phyloP scores from a whole-genome alignment of 306 rosid genomes.

The Ceratonia siliqua region DNA sequence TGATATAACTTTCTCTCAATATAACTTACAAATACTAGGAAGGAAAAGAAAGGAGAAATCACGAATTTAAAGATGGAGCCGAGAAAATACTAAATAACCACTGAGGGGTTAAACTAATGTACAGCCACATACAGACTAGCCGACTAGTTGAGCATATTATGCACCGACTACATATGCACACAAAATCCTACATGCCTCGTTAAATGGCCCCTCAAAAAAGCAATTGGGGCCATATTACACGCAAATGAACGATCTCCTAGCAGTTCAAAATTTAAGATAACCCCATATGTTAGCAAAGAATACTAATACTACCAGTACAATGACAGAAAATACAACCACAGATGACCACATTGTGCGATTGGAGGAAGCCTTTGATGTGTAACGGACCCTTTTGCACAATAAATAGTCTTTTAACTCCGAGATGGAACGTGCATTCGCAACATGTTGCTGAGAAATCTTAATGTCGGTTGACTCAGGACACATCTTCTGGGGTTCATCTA shows the following conservation, averaged over 20 bases:
- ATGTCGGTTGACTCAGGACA: background rate
- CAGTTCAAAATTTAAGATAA: slow-evolving; percentile 40
- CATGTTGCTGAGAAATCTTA: slow-evolving; percentile 17
- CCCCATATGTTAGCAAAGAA: slow-evolving; percentile 54
- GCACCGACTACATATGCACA: slow-evolving; percentile 18
- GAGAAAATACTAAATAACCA: background rate
- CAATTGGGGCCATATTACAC: slow-evolving; percentile 30
- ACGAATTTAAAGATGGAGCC: background rate
- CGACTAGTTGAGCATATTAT: slow-evolving; percentile 15
- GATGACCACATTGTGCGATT: slow-evolving; percentile 39
- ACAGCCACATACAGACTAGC: background rate
- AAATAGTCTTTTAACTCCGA: slow-evolving; percentile 18
- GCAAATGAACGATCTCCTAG: slow-evolving; percentile 30
- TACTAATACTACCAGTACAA: slow-evolving; percentile 38
- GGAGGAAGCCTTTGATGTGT: slow-evolving; percentile 33
- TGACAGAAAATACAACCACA: slow-evolving; percentile 45
- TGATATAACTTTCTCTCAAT: background rate
- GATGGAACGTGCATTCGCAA: slow-evolving; percentile 13
- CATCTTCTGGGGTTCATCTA: slow-evolving; percentile 34
- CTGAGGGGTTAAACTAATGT: background rate
- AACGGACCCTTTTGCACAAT: slow-evolving; percentile 29
- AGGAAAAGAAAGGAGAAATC: background rate
- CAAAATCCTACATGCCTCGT: slow-evolving; percentile 32
- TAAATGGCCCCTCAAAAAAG: slow-evolving; percentile 24
- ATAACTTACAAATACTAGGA: background rate